Base-by-base conservation (phyloP, 371 early-diverging fungal species). In the Lichtheimia corymbifera region DNA sequence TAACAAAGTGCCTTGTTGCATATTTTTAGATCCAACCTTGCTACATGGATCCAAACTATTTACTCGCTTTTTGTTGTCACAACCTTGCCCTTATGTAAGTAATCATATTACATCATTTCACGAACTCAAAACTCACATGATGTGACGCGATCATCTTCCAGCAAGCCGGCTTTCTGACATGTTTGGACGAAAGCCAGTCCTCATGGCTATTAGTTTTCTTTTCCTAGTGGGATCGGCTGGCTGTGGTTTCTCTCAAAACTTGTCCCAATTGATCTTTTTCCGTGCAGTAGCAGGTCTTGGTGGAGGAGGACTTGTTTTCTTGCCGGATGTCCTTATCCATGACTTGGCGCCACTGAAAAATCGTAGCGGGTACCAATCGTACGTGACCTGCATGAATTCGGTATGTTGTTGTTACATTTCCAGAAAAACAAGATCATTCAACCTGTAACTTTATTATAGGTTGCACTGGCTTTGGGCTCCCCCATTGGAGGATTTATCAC, bases 211-310 rank as follows among this genome's bases (percentile, higher is more conserved):
- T 47, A 45, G 71, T 2, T 50, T 49, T 5, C 72, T 71, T 53
- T 77, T 77, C 51, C 41, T 77, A 13, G 11, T 68, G 1, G 77
- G 77, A 5, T 77, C 84, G 1, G 58, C 77, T 22, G 61, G 79
- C 17, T 83, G 86, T 41, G 88, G 86, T 18, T 65, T 77, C 50
- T 77, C 86, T 0, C 66, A 58, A 18, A 75, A 71, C 5, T 84
- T 88, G 85, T 69, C 74, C 7, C 74, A 86, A 76, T 76, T 96
- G 49, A 87, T 91, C 43, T 69, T 87, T n/a, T 87, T 84, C 2
- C 83, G 94, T 35, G 91, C 91, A 3, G 56, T 91, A 40, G 83
- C 91, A 3, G 93, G 93, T 9, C 53, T 89, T 12, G 95, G 97
- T 2, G 94, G 92, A 0, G 91, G 90, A 9, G 96, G 96, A 1